Evolutionary conservation across 2,329 filamentous ascomycete genomes (phyloP).

Genomic region (Plenodomus lindquistii): DNA sequence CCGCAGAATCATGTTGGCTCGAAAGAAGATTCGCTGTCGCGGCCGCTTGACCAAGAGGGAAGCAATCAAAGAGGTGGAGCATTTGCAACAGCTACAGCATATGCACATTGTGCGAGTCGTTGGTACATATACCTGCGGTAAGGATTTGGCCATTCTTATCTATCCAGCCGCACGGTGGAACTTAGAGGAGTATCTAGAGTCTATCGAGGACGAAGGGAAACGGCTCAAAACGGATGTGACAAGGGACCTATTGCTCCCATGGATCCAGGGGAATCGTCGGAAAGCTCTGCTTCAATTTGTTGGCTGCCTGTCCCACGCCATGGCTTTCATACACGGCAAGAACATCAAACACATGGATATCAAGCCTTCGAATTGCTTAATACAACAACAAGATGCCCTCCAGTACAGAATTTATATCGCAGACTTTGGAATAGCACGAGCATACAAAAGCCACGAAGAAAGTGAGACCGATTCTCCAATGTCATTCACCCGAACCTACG

Average conservation of each 20-base stretch:
- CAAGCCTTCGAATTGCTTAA: conserved; percentile 28
- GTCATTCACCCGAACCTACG: conserved; percentile 19
- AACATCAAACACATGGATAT: conserved; percentile 33
- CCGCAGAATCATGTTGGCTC: conserved; percentile 10
- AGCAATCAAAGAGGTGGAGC: conserved; percentile 23
- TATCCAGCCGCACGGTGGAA: conserved; percentile 25
- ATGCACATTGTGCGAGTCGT: conserved; percentile 24
- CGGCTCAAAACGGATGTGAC: not conserved
- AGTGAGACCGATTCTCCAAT: conserved; percentile 18
- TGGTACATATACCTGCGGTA: conserved; percentile 17
- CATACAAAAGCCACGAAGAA: conserved; percentile 16
- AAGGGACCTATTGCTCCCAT: not conserved
- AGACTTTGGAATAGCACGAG: conserved; percentile 28
- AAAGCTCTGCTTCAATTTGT: conserved; percentile 2
- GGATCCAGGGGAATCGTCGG: not conserved
- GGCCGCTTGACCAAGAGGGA: conserved; percentile 16
- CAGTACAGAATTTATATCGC: conserved; percentile 23
- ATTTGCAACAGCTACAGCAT: conserved; percentile 18
- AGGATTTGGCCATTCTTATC: conserved; percentile 20
- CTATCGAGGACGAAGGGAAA: not conserved
- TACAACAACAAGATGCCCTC: conserved; percentile 5
- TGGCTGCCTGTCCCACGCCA: conserved; percentile 14
- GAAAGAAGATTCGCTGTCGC: conserved; percentile 22
- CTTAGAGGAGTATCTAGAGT: conserved; percentile 18
- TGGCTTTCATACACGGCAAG: conserved; percentile 17